Conservation (phyloP, 1,284 basidiomycete species). For the Coniferiporia weirii region DNA sequence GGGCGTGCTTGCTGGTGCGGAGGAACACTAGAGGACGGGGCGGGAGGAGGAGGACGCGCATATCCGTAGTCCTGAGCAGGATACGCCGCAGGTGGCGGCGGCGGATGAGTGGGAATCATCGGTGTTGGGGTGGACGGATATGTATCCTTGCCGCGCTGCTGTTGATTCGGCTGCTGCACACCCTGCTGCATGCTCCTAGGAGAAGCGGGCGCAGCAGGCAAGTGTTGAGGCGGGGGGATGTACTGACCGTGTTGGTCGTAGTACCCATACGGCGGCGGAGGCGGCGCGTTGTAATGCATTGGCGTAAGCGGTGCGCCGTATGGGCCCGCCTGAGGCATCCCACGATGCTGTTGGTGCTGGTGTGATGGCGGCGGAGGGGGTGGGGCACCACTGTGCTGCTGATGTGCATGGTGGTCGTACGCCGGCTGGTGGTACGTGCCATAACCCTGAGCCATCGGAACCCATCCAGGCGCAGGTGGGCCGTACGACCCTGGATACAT, state of each 20-base stretch:
- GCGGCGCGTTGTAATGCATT: constrained; percentile 15
- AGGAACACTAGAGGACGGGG: not conserved
- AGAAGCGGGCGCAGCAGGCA: not conserved
- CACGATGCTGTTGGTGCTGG: constrained; percentile 11
- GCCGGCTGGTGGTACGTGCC: constrained; percentile 17
- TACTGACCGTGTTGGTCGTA: constrained; percentile 18
- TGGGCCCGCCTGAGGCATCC: constrained; percentile 25
- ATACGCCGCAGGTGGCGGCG: constrained; percentile 2
- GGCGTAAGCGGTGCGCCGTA: constrained; percentile 22
- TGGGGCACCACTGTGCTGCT: not conserved
- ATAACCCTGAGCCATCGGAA: constrained; percentile 13
- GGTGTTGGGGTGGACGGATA: not conserved
- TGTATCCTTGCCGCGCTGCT: constrained; percentile 9
- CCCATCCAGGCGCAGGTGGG: constrained; percentile 19
- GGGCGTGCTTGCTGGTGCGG: constrained; percentile 9
- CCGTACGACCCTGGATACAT: constrained; percentile 17
- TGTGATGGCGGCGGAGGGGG: constrained; percentile 11
- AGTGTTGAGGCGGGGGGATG: constrained; percentile 11
- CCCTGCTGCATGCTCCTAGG: constrained; percentile 6
- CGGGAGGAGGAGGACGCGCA: constrained; percentile 7
- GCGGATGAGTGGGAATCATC: not conserved
- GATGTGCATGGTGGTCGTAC: constrained; percentile 16
- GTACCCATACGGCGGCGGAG: constrained; percentile 16
- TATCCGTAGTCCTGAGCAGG: constrained; percentile 13
- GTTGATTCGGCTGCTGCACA: constrained; percentile 8